These are phyloP conservation scores for Fusarium sororula DNA, from an alignment of 2,329 filamentous ascomycete genomes.

Conservation along the genomic window DNA sequence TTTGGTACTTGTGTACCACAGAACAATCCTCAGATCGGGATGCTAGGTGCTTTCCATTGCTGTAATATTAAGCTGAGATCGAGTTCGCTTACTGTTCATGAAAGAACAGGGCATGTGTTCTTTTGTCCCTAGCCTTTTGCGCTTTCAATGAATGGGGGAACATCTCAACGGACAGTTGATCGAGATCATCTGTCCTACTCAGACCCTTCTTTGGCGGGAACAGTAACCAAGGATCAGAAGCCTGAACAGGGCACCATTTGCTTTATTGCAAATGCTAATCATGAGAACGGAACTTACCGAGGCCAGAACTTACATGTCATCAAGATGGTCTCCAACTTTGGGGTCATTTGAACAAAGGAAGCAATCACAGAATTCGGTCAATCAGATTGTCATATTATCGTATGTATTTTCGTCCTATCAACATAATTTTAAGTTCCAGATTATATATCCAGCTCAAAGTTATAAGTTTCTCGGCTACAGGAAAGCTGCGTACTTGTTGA, in stretches of 20 bases:
- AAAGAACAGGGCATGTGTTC: fast-evolving
- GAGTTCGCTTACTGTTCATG: fast-evolving
- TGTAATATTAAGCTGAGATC: neutral
- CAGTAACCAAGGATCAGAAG: neutral
- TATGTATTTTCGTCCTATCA: no score
- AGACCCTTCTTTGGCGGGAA: fast-evolving
- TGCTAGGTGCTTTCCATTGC: neutral
- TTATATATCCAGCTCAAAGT: no score
- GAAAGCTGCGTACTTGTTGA: no score
- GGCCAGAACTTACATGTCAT: neutral
- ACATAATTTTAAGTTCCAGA: no score
- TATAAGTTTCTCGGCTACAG: no score
- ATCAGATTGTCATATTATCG: no score
- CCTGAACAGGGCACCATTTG: fast-evolving
- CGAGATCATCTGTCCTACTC: fast-evolving
- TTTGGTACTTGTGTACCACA: neutral
- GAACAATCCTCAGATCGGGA: neutral
- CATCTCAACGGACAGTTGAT: neutral
- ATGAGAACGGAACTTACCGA: neutral
- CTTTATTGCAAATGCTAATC: fast-evolving
- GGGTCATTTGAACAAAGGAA: neutral
- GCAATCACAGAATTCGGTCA: neutral
- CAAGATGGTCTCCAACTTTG: neutral
- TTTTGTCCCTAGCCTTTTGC: neutral
- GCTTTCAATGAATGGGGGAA: fast-evolving